Percentiles rank a stretch among this genome's conserved stretches.
These are phyloP conservation scores for Rhizomucor miehei DNA, from an alignment of 371 early-diverging fungal species.

Conservation along the genomic window DNA sequence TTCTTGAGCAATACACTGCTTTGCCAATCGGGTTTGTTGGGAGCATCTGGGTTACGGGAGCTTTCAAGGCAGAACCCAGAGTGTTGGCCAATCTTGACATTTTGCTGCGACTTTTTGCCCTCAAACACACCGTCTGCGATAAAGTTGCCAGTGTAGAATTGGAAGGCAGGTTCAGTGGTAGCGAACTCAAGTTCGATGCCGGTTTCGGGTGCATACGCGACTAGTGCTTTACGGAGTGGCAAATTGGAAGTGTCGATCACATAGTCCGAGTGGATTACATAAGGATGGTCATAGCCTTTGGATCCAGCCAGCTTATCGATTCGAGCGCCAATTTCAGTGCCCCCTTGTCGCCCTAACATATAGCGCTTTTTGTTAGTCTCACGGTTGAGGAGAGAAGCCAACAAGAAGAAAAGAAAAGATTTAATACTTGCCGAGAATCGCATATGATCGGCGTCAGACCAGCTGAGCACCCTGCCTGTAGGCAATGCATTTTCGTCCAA, in stretches of 20 bases:
- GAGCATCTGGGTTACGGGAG: conserved; percentile 65
- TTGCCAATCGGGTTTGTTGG: conserved; percentile 59
- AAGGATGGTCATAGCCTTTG: conserved; percentile 66
- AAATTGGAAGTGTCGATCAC: conserved; percentile 29
- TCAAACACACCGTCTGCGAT: conserved; percentile 28
- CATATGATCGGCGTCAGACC: conserved; percentile 43
- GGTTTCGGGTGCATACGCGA: conserved; percentile 52
- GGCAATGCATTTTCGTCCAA: conserved; percentile 58
- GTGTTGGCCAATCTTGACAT: conserved; percentile 28
- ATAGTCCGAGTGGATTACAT: conserved; percentile 46
- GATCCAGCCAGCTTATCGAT: conserved; percentile 34
- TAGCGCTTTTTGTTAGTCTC: too few species aligned
- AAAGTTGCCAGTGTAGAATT: conserved; percentile 74
- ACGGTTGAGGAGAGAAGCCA: neutral
- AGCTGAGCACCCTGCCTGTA: conserved; percentile 55
- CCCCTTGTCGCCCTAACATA: conserved; percentile 30
- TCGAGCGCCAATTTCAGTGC: conserved; percentile 40
- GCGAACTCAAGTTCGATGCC: conserved; percentile 59
- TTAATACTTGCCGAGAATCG: conserved; percentile 50
- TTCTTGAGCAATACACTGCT: conserved; percentile 43
- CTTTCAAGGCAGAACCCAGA: conserved; percentile 71
- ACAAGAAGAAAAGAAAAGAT: neutral
- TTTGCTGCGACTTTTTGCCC: conserved; percentile 39
- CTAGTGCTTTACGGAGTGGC: conserved; percentile 43
- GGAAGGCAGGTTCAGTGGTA: conserved; percentile 72